Evolutionary conservation across 2,329 filamentous ascomycete genomes (phyloP).

Genomic region (Huntiella bhutanensis): DNA sequence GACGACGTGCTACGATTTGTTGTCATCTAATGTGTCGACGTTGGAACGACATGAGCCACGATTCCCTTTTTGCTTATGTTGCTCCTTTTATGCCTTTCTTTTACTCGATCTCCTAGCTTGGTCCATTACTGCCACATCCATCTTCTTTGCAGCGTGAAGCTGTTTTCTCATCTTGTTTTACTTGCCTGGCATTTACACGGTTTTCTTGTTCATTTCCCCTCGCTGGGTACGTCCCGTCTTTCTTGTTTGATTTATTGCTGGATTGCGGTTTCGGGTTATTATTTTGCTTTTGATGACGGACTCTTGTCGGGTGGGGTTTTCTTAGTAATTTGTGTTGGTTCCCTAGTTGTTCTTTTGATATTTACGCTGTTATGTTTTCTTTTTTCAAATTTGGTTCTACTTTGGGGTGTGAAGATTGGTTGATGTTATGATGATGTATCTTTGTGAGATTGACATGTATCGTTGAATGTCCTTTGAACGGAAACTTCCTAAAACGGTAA

Average conservation of each 20-base stretch:
- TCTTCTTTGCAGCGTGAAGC: constrained; percentile 1
- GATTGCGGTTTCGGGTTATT: not conserved
- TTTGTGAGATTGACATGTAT: not conserved
- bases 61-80: not conserved
- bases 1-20: not conserved
- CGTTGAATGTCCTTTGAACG: not conserved
- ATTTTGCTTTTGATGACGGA: not conserved
- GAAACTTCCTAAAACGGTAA: not conserved
- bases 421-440: not conserved
- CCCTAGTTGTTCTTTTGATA: not conserved
- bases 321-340: no score
- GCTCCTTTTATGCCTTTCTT: constrained; percentile 2
- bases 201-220: constrained; percentile 4
- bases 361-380: constrained; percentile 10
- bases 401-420: not conserved
- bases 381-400: constrained; percentile 11
- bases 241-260: not conserved
- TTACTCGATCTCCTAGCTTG: not conserved
- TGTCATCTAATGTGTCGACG: constrained; percentile 3
- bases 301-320: not conserved
- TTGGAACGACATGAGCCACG: not conserved
- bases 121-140: not conserved
- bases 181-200: constrained; percentile 11
- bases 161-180: constrained; percentile 8
- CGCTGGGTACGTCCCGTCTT: not conserved